phyloP scores from a whole-genome alignment of 495 filamentous ascomycete genomes.

The Schizothecium vesticola region DNA sequence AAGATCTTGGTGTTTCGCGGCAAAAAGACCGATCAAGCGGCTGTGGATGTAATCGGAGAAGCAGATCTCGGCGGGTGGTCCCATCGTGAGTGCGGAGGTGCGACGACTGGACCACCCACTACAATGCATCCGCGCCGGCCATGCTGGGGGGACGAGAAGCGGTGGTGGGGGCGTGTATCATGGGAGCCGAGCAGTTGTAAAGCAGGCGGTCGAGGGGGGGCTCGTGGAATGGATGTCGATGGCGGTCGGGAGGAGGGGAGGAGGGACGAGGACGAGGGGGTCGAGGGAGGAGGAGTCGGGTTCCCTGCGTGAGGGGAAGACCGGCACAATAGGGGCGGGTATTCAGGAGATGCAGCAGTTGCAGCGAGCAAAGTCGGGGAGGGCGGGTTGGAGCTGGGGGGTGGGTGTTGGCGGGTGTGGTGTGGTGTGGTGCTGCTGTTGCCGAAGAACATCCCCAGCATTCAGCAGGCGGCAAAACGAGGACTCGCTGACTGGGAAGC shows the following conservation, averaged over 20 bases:
- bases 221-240: neutral
- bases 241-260: neutral
- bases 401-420: too few species aligned
- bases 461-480: constrained; percentile 18
- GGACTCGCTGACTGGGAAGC: neutral
- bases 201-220: neutral
- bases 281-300: neutral
- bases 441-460: neutral
- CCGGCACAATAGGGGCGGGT: neutral
- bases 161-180: constrained; percentile 18
- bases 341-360: neutral
- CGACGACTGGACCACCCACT: constrained; percentile 46
- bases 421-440: neutral
- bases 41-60: neutral
- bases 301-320: constrained; percentile 22
- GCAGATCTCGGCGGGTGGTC: constrained; percentile 43
- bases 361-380: neutral
- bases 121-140: constrained; percentile 43
- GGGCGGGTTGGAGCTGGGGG: neutral
- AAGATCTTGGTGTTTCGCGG: neutral
- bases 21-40: neutral
- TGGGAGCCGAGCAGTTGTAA: constrained; percentile 5
- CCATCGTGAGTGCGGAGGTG: constrained; percentile 41
- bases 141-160: constrained; percentile 27
- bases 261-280: neutral